These are phyloP conservation scores for Zizania latifolia DNA, from an alignment of 176 grass and related monocot genomes.

Conservation along the genomic window DNA sequence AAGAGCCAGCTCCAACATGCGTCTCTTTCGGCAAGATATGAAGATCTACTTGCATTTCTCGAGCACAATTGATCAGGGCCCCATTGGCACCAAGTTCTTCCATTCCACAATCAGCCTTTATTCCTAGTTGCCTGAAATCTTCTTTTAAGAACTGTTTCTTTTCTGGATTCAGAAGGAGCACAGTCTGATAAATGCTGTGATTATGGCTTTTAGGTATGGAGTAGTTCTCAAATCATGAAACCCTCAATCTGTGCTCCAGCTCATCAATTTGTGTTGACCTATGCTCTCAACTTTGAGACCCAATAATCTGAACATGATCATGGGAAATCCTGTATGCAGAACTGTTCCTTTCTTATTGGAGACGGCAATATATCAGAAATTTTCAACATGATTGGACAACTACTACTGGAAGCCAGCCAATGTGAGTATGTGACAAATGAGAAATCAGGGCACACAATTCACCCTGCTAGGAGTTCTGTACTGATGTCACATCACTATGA, in stretches of 20 bases:
- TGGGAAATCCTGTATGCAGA: slow-evolving; percentile 26
- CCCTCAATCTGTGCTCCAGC: slow-evolving; percentile 21
- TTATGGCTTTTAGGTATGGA: slow-evolving; percentile 45
- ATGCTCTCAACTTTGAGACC: slow-evolving; percentile 6
- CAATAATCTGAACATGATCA: slow-evolving; percentile 37
- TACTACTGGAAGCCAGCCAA: neutral
- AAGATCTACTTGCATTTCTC: slow-evolving; percentile 47
- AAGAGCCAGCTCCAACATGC: slow-evolving; percentile 33
- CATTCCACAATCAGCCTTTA: slow-evolving; percentile 24
- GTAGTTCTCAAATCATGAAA: slow-evolving; percentile 34
- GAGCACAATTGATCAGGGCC: slow-evolving; percentile 30
- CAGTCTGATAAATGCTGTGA: slow-evolving; percentile 22
- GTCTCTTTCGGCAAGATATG: slow-evolving; percentile 42
- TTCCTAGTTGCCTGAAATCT: neutral
- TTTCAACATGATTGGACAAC: slow-evolving; percentile 35
- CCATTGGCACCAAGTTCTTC: slow-evolving; percentile 30
- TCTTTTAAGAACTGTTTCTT: neutral
- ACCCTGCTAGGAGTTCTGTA: neutral
- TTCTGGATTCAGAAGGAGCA: neutral
- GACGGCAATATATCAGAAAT: slow-evolving; percentile 4
- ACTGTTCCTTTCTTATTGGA: slow-evolving; percentile 36
- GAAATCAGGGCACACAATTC: slow-evolving; percentile 11
- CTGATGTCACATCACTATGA: slow-evolving; percentile 24
- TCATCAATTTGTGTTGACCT: slow-evolving; percentile 32
- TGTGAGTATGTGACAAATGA: slow-evolving; percentile 22